Conservation (phyloP, 169 alveolate species). For the Babesia caballi region DNA sequence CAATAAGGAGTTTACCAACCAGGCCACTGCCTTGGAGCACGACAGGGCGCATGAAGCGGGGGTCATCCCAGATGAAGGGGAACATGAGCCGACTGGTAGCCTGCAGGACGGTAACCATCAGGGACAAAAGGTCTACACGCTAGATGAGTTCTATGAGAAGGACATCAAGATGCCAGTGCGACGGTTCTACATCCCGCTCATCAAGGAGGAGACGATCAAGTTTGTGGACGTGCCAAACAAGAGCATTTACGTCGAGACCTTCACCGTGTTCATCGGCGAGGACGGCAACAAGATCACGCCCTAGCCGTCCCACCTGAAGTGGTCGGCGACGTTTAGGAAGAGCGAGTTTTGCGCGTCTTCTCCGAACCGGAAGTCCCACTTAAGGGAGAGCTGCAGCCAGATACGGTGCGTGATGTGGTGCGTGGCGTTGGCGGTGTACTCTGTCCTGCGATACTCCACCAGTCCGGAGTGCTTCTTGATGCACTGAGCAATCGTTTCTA, state of each 20-base stretch:
- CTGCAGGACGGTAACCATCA: too few species aligned
- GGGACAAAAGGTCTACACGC: constrained; percentile 9
- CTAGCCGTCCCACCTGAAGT: constrained; percentile 71
- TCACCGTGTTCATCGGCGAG: constrained; percentile 54
- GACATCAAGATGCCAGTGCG: constrained; percentile 36
- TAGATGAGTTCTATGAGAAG: constrained; percentile 37
- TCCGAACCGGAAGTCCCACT: constrained; percentile 69
- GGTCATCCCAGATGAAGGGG: not conserved
- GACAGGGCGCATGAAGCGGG: constrained; percentile 45
- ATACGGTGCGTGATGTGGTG: constrained; percentile 76
- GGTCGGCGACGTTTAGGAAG: constrained; percentile 74
- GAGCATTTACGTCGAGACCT: constrained; percentile 58
- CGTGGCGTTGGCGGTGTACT: constrained; percentile 70
- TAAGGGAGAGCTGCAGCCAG: constrained; percentile 73
- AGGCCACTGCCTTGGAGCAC: constrained; percentile 31
- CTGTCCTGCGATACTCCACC: constrained; percentile 69
- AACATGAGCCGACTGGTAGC: too few species aligned
- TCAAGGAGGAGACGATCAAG: constrained; percentile 48
- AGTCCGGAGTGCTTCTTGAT: constrained; percentile 41
- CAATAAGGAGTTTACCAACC: constrained; percentile 46
- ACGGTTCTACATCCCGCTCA: constrained; percentile 55
- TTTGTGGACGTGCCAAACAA: constrained; percentile 58
- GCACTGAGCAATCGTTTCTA: constrained; percentile 36
- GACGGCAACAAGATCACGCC: constrained; percentile 8
- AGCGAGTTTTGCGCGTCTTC: constrained; percentile 58